Base-by-base conservation (phyloP, 768 basidiomycete genomes). In the Serendipita sp. region DNA sequence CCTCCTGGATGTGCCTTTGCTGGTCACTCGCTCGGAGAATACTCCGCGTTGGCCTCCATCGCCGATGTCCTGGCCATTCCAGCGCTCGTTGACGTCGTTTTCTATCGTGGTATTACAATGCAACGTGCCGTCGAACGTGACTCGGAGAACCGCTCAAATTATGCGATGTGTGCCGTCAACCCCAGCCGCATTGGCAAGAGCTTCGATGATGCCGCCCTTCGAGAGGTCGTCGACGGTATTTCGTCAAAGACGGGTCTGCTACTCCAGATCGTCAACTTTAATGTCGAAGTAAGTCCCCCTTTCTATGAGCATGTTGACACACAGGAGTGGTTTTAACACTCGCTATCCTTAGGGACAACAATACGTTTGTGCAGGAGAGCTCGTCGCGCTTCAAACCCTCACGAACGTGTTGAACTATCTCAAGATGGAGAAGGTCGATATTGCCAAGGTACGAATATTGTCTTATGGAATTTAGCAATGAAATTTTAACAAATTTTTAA, bases 61-160 rank as follows among this genome's bases (percentile, higher is more conserved):
- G 94, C 95, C 26, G 94, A 95, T 72, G 90, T 97, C 61, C 82
- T 98, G 38, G 89, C 91, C 50, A 91, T 98, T 68, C 90, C 95
- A 20, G 84, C 91, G 1, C 84, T 98, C 53, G 91, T 94, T 69
- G 96, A 99, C 67, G 90, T 99, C 69, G 95, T 99, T 30, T 99
- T 99, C 81, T 99, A 97, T 74, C 91, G 96, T 72, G 96, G 96
- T 68, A 94, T 99, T 71, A 99, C 96, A 38, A 99, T 98, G 96
- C 96, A 98, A 71, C 91, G 96, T 24, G 96, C 96, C 28, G 96
- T 99, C 64, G 92, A 96, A 74, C 90, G 96, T 33, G 96, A 99
- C 70, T 78, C 86, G 1, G 78, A 88, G 63, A 94, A 94, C 69
- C 83, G 96, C 41, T 95, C 91, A 26, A 92, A 94, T 71, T 99